Base-by-base conservation (phyloP, 805 yeast genomes). In the Cyberlindnera bimundalis region DNA sequence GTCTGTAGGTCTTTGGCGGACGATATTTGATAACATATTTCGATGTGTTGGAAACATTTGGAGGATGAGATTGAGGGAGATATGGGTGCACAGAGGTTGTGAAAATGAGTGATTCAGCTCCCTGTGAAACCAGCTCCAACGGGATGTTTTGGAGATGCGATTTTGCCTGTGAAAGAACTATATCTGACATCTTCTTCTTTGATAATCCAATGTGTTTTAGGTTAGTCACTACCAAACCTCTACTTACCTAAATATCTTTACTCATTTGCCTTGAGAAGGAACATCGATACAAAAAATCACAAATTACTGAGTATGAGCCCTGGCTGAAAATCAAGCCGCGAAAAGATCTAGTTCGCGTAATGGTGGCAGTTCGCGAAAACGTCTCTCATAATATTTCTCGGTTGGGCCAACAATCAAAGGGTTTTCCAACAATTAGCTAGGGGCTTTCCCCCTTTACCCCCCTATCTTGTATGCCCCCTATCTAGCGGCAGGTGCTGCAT, bases 1-100 rank as follows among this genome's bases (percentile, higher is more conserved):
- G 96, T 57, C 99, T 72, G 58, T 93, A 93, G n/a, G 83, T 78
- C 58, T 93, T 93, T 18, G 81, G 76, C 1, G 99, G 97, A 48
- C 99, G 73, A 60, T 74, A 90, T 60, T 93, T 93, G 46, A 88
- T 70, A 27, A 91, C 80, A 59, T 70, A 83, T 40, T 66, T 53
- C 39, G 2, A 59, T 48, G 33, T 62, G 58, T 17, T 50, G 42
- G 46, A 2, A 37, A 20, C 17, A 17, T 32, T 13, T 10, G 45
- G 37, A 5, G 78, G 71, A 21, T 69, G 52, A 18, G 42, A 13
- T 5, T 42, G 21, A 8, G 78, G 71, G 19, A 71, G 55, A 56
- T 83, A 88, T 19, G 96, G 96, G 60, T 88, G 96, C 2, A 58
- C 57, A 1, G 60, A 44, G 0, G 91, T 73, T 11, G 67, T 58